Evolutionary conservation across 176 grass and related monocot genomes (phyloP).

Genomic region (Musa itinerans): DNA sequence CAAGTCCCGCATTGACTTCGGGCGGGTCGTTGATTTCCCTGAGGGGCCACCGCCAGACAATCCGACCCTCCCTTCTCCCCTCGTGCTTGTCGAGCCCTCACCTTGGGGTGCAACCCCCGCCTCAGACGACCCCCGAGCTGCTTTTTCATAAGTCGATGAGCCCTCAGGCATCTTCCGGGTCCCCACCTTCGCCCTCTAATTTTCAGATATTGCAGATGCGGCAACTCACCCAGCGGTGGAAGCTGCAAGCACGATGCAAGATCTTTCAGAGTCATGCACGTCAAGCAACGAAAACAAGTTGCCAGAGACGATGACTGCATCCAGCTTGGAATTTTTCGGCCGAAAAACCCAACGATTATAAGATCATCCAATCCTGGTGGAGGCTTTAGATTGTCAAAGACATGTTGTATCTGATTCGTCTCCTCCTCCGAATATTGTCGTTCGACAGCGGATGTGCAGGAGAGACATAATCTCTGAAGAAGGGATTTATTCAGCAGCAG

Average conservation of each 20-base stretch:
- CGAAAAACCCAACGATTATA: background rate
- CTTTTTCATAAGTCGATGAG: too few relatives aligned
- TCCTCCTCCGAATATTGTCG: background rate
- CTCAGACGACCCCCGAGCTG: too few relatives aligned
- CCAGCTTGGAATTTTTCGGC: slow-evolving; percentile 4
- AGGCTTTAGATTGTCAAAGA: slow-evolving; percentile 16
- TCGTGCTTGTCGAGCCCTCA: too few relatives aligned
- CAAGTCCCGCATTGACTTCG: too few relatives aligned
- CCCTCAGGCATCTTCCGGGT: too few relatives aligned
- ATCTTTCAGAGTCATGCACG: background rate
- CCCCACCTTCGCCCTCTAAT: too few relatives aligned
- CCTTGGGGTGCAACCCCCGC: too few relatives aligned
- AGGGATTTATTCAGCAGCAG: background rate
- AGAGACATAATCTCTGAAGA: background rate
- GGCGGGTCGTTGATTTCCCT: too few relatives aligned
- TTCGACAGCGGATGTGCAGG: background rate
- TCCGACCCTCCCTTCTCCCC: too few relatives aligned
- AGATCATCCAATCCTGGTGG: slow-evolving; percentile 18
- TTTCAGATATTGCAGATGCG: slow-evolving; percentile 9
- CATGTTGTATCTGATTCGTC: background rate
- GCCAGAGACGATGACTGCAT: background rate
- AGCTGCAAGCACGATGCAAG: slow-evolving; percentile 14
- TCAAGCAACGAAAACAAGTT: slow-evolving; percentile 7
- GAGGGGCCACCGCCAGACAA: too few relatives aligned
- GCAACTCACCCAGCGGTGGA: slow-evolving; percentile 25